phyloP scores from a whole-genome alignment of 176 grass and related monocot genomes.

The Zoysia pacifica region DNA sequence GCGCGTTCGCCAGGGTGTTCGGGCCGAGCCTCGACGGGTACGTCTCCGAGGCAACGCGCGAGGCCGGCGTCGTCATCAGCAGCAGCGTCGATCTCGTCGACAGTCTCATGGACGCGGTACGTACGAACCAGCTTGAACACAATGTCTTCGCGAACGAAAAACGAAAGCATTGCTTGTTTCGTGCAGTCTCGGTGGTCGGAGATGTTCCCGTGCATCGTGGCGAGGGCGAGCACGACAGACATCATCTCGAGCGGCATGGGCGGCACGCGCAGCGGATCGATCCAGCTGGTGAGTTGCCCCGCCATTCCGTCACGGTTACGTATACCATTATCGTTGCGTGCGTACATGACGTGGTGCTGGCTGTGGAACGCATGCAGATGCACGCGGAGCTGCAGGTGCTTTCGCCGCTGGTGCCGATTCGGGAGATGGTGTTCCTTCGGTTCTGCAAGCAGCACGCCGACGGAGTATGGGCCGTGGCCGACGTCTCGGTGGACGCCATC shows the following conservation, averaged over 20 bases:
- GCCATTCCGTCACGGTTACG: background rate
- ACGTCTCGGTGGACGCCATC: constrained; percentile 73
- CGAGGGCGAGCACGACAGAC: constrained; percentile 66
- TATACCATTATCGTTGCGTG: too few relatives aligned
- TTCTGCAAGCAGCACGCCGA: constrained; percentile 92
- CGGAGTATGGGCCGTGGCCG: constrained; percentile 80
- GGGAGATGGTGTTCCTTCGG: constrained; percentile 69
- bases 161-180: background rate
- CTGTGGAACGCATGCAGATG: constrained; percentile 53
- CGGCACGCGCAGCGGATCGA: constrained; percentile 78
- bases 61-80: constrained; percentile 68
- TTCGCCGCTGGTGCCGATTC: constrained; percentile 82
- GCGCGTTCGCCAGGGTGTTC: constrained; percentile 51
- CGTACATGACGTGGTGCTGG: too few relatives aligned
- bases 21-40: constrained; percentile 54
- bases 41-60: constrained; percentile 71
- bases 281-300: constrained; percentile 72
- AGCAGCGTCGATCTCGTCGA: constrained; percentile 76
- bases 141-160: too few relatives aligned
- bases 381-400: constrained; percentile 90
- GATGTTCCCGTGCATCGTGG: constrained; percentile 93
- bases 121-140: background rate
- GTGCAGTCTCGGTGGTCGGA: constrained; percentile 74
- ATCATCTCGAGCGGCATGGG: constrained; percentile 84
- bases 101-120: constrained; percentile 90